Evolutionary conservation across 768 basidiomycete species (phyloP), one percentile per base, ranked within the genome.

Genomic region (Steccherinum ochraceum): DNA sequence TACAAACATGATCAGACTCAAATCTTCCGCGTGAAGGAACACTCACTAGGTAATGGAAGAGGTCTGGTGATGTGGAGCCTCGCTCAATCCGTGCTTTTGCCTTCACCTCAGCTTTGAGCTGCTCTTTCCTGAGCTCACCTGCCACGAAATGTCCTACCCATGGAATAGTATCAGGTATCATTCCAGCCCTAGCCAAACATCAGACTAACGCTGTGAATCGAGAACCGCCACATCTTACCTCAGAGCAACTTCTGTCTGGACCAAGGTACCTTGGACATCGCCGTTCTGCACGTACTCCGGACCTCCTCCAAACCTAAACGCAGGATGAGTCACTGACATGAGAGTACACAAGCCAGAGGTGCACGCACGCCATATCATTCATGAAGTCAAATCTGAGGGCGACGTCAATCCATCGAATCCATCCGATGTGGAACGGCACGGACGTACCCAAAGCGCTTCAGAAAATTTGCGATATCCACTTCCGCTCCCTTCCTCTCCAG

Each of bases 11-110:
- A 5, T 4, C 16, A 5, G 7, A 20, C 12, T 5, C 24, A 30
- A 40, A 11, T 19, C 24, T 25, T 18, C 46, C n/a, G 30, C 30
- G 44, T 24, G 13, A 43, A 45, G 43, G 30, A 21, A 1, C 5
- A 47, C 55, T 24, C 48, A 77, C 77, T 53, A 78, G 61, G 51
- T 78, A 69, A 56, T 77, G 71, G 61, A 74, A 76, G 59, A 75
- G 55, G 42, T 66, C 64, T 48, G 61, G 61, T 19, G 43, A 45
- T 16, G 48, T 43, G 4, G 54, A 53, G 4, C 73, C 73, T 45
- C 44, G 24, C 44, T 39, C n/a, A 39, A 11, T 11, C 35, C 35
- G 11, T 39, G 11, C 35, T 11, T 11, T 11, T 39, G 35, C 49
- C 3, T 30, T 48, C 21, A 30, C 26, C 3, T 18, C 42, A 13